phyloP scores from a whole-genome alignment of 1,284 basidiomycete genomes.

The Cystobasidium slooffiae region DNA sequence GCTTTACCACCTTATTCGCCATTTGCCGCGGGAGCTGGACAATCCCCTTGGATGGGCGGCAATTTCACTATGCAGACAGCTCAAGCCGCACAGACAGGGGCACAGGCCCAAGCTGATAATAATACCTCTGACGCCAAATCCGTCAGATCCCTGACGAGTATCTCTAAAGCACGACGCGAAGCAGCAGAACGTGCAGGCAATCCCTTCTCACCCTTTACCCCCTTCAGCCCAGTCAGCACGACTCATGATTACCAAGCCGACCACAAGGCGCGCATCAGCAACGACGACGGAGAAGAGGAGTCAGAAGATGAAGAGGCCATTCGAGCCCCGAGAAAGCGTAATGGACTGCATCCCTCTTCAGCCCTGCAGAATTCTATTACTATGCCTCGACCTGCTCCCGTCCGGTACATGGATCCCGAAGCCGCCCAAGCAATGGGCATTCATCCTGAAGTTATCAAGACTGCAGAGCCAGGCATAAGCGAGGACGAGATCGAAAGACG shows the following conservation, averaged over 20 bases:
- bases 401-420: slow-evolving; percentile 41
- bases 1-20: slow-evolving; percentile 38
- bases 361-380: slow-evolving; percentile 20
- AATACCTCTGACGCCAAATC: slow-evolving; percentile 8
- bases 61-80: slow-evolving; percentile 25
- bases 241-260: not conserved
- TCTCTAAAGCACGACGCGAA: slow-evolving; percentile 11
- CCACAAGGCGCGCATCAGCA: not conserved
- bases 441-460: slow-evolving; percentile 39
- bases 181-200: slow-evolving; percentile 16
- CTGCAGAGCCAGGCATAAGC: slow-evolving; percentile 33
- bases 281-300: not conserved
- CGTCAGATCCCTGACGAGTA: not conserved
- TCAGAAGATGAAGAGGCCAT: slow-evolving; percentile 5
- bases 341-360: slow-evolving; percentile 2
- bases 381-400: slow-evolving; percentile 31
- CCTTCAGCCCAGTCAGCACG: slow-evolving; percentile 34
- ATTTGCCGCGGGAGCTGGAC: slow-evolving; percentile 24
- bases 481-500: slow-evolving; percentile 42
- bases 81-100: not conserved
- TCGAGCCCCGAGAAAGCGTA: not conserved
- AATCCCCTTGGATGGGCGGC: slow-evolving; percentile 27
- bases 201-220: slow-evolving; percentile 32
- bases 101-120: not conserved
- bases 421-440: slow-evolving; percentile 43